Evolutionary conservation across 495 filamentous ascomycete species (phyloP).

Genomic region (Copromyces sp.): DNA sequence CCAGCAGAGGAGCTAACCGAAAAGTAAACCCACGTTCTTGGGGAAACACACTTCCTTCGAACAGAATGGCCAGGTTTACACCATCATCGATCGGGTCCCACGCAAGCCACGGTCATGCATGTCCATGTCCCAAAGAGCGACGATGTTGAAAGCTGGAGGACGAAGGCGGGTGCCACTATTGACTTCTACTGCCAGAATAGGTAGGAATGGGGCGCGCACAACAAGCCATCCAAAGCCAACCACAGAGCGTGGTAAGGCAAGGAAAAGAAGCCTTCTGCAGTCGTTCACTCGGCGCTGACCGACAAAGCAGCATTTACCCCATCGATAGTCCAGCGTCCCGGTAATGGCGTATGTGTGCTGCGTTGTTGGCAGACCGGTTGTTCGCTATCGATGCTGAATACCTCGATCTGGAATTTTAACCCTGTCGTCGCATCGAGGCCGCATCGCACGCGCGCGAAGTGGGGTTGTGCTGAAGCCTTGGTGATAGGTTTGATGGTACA

Average conservation of each 20-base stretch:
- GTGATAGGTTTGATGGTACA: neutral
- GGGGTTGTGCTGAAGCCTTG: neutral
- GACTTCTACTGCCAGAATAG: neutral
- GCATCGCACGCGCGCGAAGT: neutral
- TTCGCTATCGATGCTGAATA: neutral
- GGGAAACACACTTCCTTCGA: neutral
- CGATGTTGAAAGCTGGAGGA: neutral
- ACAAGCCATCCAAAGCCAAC: neutral
- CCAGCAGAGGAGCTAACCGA: neutral
- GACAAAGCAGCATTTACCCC: neutral
- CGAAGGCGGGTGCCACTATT: neutral
- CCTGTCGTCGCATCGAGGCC: neutral
- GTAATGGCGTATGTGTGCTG: neutral
- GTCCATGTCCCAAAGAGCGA: neutral
- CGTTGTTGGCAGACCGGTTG: neutral
- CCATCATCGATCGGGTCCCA: neutral
- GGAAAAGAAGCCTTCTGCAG: neutral
- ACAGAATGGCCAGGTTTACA: neutral
- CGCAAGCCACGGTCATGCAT: neutral
- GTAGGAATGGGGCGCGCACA: neutral
- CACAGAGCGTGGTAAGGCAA: neutral
- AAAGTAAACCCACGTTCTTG: neutral
- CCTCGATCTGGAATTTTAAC: neutral
- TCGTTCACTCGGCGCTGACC: neutral
- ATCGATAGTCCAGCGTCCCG: neutral